Percentiles rank a stretch among this genome's conserved stretches.
Evolutionary conservation across 129 eudicot species (phyloP).

Genomic region (Saussurea involucrata): DNA sequence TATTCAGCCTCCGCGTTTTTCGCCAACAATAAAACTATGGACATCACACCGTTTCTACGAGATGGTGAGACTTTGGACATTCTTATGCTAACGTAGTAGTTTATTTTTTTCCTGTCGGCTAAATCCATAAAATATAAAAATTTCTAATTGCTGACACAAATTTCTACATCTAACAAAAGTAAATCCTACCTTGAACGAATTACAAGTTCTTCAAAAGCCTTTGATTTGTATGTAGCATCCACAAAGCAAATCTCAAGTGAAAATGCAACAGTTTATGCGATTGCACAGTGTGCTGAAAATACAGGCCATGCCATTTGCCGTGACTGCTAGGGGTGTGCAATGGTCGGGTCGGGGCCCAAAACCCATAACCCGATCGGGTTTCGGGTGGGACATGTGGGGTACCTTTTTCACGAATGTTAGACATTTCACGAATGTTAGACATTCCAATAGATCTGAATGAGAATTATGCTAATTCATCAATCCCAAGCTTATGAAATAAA

Average conservation of each 20-base stretch:
- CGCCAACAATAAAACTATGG: conserved; percentile 33
- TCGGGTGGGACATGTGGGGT: too few relatives aligned
- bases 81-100: background rate
- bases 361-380: too few relatives aligned
- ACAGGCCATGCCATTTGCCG: background rate
- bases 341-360: too few relatives aligned
- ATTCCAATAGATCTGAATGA: too few relatives aligned
- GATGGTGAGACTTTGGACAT: conserved; percentile 33
- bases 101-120: background rate
- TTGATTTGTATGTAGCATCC: conserved; percentile 34
- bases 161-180: conserved; percentile 31
- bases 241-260: conserved; percentile 17
- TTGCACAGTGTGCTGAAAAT: conserved; percentile 33
- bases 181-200: too few relatives aligned
- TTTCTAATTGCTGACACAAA: background rate
- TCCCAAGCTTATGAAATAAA: too few relatives aligned
- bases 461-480: too few relatives aligned
- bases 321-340: too few relatives aligned
- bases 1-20: conserved; percentile 56
- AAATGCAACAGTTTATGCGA: conserved; percentile 24
- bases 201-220: conserved; percentile 43
- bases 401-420: too few relatives aligned
- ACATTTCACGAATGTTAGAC: too few relatives aligned
- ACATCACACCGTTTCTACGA: conserved; percentile 44
- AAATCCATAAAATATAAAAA: background rate